Base-by-base conservation (phyloP, 2,329 filamentous ascomycete genomes). In the Hypocreales sp. region DNA sequence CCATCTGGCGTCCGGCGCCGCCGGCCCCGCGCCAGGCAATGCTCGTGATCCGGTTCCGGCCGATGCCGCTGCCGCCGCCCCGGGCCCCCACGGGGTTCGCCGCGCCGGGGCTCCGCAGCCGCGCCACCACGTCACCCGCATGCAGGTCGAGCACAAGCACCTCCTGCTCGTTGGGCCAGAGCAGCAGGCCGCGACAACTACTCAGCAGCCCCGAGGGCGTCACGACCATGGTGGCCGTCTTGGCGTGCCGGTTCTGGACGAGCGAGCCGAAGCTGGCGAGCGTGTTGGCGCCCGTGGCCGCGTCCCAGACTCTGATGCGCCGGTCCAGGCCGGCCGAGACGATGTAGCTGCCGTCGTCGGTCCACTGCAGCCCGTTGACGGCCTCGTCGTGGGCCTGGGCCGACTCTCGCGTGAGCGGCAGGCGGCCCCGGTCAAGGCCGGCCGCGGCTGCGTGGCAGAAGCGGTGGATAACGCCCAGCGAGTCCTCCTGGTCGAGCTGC, bases 301-400 rank as follows among this genome's bases (percentile, higher is more conserved):
- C 71, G 45, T 93, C 69, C 87, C 87, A 95, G 2, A 94, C 80
- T 5, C 86, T 70, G 35, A 95, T 76, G 7, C 78, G 71, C 26
- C 80, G 66, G 47, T 95, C 90, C 31, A 92, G 79, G 0, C 84
- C 86, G 2, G 80, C 68, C 1, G 79, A 83, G 9, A 94, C 62
- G 12, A 95, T 61, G 45, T 79, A 75, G 10, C 59, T 61, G 1
- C 83, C 83, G 44, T 83, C 75, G 33, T 82, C 74, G 1, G 79
- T 86, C 83, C 84, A 95, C 1, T 74, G 63, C 7, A 94, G 58
- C 1, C 80, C 81, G 35, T 93, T 94, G 2, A 92, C 83, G 2
- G 82, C 70, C 4, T 80, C 84, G 8, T 67, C 64, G 43, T 95
- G 87, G 0, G 87, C 83, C 35, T 64, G 66, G 4, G 66, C 65